Evolutionary conservation across 140 eudicot species (phyloP).

Genomic region (Bidens hawaiensis): DNA sequence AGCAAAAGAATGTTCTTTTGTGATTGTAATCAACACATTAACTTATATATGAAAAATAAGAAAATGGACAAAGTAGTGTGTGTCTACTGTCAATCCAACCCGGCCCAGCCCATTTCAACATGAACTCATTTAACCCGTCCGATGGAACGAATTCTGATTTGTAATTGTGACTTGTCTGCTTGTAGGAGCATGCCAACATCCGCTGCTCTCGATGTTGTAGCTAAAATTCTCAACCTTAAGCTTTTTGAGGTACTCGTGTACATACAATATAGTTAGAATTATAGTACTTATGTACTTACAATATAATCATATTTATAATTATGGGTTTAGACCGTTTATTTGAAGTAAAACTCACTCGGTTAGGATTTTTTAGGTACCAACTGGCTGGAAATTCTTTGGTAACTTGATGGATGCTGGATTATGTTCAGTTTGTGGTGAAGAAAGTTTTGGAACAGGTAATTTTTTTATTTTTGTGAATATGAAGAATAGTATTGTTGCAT

Average conservation of each 20-base stretch:
- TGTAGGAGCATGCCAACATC: slow-evolving; percentile 96
- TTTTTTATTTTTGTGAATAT: background rate
- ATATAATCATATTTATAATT: too few relatives aligned
- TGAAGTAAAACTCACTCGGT: slow-evolving; percentile 14
- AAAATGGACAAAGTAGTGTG: background rate
- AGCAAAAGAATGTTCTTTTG: background rate
- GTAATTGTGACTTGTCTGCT: slow-evolving; percentile 15
- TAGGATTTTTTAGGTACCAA: slow-evolving; percentile 54
- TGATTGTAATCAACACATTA: background rate
- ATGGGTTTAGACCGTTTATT: background rate
- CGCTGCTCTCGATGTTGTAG: slow-evolving; percentile 96
- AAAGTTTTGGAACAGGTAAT: slow-evolving; percentile 90
- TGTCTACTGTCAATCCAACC: too few relatives aligned
- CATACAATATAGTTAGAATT: background rate
- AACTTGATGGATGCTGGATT: slow-evolving; percentile 86
- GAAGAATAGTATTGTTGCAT: background rate
- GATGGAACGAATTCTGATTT: slow-evolving; percentile 5
- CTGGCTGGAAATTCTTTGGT: slow-evolving; percentile 97
- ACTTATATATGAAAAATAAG: background rate
- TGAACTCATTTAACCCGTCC: background rate
- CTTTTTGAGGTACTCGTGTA: slow-evolving; percentile 66
- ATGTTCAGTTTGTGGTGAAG: slow-evolving; percentile 94
- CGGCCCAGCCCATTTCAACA: background rate
- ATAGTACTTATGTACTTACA: too few relatives aligned
- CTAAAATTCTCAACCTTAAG: slow-evolving; percentile 59